A percentile compares a stretch with the other conserved stretches of the same genome.
phyloP scores from a whole-genome alignment of 2,329 filamentous ascomycete genomes.

The Teratosphaeria pseudoeucalypti region DNA sequence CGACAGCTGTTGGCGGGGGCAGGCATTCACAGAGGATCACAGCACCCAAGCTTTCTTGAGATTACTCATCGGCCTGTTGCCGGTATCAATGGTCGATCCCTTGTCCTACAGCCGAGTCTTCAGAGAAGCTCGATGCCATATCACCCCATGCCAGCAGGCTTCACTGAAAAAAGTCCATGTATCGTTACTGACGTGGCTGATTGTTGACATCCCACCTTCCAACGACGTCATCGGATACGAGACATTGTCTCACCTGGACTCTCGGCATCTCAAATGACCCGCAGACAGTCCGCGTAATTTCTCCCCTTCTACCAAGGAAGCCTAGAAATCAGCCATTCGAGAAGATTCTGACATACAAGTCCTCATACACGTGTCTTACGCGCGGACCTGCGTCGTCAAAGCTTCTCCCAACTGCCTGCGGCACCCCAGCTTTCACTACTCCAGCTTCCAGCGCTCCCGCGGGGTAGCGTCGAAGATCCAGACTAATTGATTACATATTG shows the following conservation, averaged over 20 bases:
- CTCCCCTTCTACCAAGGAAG: neutral
- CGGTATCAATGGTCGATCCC: neutral
- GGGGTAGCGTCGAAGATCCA: neutral
- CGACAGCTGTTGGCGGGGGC: neutral
- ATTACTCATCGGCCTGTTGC: neutral
- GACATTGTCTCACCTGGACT: neutral
- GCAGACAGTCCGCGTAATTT: too few species aligned
- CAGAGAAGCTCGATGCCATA: neutral
- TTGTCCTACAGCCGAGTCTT: neutral
- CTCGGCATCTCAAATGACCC: too few species aligned
- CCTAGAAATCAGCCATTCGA: neutral
- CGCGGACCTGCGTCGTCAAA: neutral
- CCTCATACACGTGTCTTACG: neutral
- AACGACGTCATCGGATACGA: neutral
- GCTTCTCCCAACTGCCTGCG: neutral
- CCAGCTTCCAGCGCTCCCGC: too few species aligned
- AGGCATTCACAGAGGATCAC: neutral
- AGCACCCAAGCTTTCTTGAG: neutral
- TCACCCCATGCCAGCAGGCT: too few species aligned
- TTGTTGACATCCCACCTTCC: neutral
- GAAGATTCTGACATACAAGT: neutral
- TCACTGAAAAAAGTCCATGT: too few species aligned
- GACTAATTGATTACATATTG: too few species aligned
- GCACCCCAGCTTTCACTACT: neutral
- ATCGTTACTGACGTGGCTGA: neutral